Evolutionary conservation across 306 rosid genomes (phyloP), one percentile per base, ranked within the genome.

Genomic region (Gastrolobium bilobum): DNA sequence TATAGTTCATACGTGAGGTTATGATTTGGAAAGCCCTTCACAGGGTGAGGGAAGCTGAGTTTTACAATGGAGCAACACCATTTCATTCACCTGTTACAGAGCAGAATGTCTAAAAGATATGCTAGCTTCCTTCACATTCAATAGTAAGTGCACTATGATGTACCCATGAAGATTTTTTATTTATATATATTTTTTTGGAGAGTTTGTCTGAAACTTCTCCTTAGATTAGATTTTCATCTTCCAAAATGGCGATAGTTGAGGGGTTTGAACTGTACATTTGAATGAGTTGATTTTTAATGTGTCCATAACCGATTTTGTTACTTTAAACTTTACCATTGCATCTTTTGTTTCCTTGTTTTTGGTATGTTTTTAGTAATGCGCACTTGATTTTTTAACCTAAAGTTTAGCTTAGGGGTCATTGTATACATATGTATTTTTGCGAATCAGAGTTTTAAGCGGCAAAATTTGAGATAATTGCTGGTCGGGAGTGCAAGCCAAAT

Each of bases 251-350:
- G 69, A 61, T 60, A 26, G 83, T 42, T 73, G 83, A 84, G 79
- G 77, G 60, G 52, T 75, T 13, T 61, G 72, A 86, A 71, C 61
- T 84, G 81, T 85, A 74, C 73, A 85, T 87, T 76, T 72, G 56
- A 63, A 68, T 38, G 83, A 82, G 86, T 33, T 46, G 61, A 77
- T 61, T 85, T 50, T 54, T 62, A 26, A 13, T 77, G 60, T 77
- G 61, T 83, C 39, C 47, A 60, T 64, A 74, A 34, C 64, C 66
- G 70, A 68, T 57, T 43, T 83, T 73, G 74, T 59, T 43, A 73
- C 67, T 8, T 43, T 34, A 31, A 64, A 70, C 64, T 57, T 54
- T 4, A 31, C 33, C 6, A 11, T 2, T 15, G n/a, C 11, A 6
- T 50, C 14, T 48, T 57, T 11, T 26, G 67, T 50, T 71, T 76